Evolutionary conservation across 2,329 filamentous ascomycete genomes (phyloP).

Genomic region (Aspergillus sojae): DNA sequence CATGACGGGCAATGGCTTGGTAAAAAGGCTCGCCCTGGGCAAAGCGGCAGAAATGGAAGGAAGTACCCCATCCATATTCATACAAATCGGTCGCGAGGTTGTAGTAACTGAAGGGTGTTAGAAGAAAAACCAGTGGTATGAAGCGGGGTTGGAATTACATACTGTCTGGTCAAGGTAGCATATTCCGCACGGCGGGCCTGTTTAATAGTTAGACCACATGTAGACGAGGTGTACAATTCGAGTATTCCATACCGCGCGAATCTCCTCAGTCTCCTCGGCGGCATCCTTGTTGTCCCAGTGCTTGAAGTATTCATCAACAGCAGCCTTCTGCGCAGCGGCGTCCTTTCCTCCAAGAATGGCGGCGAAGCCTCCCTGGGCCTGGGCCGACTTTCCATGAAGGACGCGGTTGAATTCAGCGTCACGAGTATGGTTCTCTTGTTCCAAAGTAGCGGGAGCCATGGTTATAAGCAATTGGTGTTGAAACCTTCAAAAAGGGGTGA

Average conservation of each 20-base stretch:
- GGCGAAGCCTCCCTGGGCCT: slow-evolving; percentile 71
- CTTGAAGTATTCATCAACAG: slow-evolving; percentile 92
- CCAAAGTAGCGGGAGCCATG: slow-evolving; percentile 64
- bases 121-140: background rate
- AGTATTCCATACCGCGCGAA: slow-evolving; percentile 66
- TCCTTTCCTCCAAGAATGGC: slow-evolving; percentile 86
- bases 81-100: slow-evolving; percentile 95
- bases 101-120: slow-evolving; percentile 71
- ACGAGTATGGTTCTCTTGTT: slow-evolving; percentile 78
- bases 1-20: slow-evolving; percentile 91
- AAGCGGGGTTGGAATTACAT: slow-evolving; percentile 43
- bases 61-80: slow-evolving; percentile 95
- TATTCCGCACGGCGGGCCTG: slow-evolving; percentile 84
- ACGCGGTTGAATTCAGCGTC: slow-evolving; percentile 91
- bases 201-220: background rate
- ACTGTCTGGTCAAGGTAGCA: slow-evolving; percentile 90
- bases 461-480: slow-evolving; percentile 25
- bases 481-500: slow-evolving; percentile 21
- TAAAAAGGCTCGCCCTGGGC: slow-evolving; percentile 82
- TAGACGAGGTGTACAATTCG: background rate
- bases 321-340: slow-evolving; percentile 73
- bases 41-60: slow-evolving; percentile 97
- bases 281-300: slow-evolving; percentile 88
- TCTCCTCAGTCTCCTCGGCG: slow-evolving; percentile 78
- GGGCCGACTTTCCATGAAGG: slow-evolving; percentile 75